These are phyloP conservation scores for Lactuca saligna DNA, from an alignment of 129 eudicot species.

Conservation along the genomic window DNA sequence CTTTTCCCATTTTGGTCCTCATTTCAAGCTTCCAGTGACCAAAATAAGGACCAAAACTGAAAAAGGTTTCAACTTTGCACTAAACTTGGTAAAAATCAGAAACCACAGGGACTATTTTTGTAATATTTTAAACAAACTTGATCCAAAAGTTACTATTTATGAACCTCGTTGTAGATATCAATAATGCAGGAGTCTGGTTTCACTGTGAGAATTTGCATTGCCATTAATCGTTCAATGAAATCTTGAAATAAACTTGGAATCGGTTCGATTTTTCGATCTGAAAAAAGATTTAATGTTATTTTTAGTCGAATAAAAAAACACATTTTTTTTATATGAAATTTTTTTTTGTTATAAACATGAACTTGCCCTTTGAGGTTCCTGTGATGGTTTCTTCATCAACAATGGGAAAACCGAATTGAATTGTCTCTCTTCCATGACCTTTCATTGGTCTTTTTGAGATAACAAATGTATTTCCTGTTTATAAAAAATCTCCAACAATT, in stretches of 20 bases:
- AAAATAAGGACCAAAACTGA: no score
- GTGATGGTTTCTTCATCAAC: not conserved
- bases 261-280: slow-evolving; percentile 67
- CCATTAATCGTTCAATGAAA: slow-evolving; percentile 49
- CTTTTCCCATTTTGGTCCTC: no score
- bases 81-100: not conserved
- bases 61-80: no score
- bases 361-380: not conserved
- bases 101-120: not conserved
- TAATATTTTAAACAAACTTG: no score
- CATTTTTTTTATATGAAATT: not conserved
- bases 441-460: slow-evolving; percentile 59
- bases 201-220: slow-evolving; percentile 49
- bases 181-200: slow-evolving; percentile 75
- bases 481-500: not conserved
- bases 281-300: slow-evolving; percentile 13
- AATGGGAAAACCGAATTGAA: not conserved
- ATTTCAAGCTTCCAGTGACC: no score
- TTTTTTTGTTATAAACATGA: not conserved
- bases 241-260: slow-evolving; percentile 66
- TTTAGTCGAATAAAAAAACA: not conserved
- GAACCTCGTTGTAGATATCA: slow-evolving; percentile 73
- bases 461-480: slow-evolving; percentile 29
- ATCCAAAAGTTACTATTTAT: not conserved
- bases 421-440: slow-evolving; percentile 44